Evolutionary conservation across 495 filamentous ascomycete species (phyloP).

Genomic region (Rusavskia elegans): DNA sequence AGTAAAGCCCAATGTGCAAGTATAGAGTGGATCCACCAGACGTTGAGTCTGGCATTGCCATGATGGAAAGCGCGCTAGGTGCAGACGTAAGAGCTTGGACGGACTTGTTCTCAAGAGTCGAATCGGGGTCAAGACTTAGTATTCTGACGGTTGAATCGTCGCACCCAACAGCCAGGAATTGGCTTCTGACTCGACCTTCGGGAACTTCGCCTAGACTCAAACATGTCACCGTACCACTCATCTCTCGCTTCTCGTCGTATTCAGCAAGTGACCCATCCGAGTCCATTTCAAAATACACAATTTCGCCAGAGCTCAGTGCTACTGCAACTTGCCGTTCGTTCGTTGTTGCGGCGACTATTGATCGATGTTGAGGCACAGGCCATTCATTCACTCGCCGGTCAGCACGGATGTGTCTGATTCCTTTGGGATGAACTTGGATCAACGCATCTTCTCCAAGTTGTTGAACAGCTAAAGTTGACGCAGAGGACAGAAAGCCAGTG

Average conservation of each 20-base stretch:
- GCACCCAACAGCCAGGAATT: conserved; percentile 88
- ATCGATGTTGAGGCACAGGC: conserved; percentile 81
- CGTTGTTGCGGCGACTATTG: conserved; percentile 88
- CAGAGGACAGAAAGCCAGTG: conserved; percentile 74
- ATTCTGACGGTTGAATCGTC: conserved; percentile 93
- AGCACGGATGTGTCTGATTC: conserved; percentile 75
- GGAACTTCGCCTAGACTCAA: conserved; percentile 89
- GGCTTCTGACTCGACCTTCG: conserved; percentile 68
- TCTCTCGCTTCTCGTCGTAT: conserved; percentile 87
- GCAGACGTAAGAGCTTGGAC: conserved; percentile 85
- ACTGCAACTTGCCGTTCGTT: conserved; percentile 90
- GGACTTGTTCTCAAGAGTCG: conserved; percentile 78
- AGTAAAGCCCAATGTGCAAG: conserved; percentile 87
- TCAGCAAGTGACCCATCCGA: conserved; percentile 78
- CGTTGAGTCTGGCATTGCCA: conserved; percentile 84
- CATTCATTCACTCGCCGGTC: conserved; percentile 82
- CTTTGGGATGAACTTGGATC: conserved; percentile 87
- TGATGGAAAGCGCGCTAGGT: conserved; percentile 80
- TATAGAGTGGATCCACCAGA: conserved; percentile 67
- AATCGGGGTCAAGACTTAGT: conserved; percentile 75
- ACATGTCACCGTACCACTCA: conserved; percentile 90
- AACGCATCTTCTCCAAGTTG: conserved; percentile 87
- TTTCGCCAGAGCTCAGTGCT: conserved; percentile 85
- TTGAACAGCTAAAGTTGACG: conserved; percentile 80
- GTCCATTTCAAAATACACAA: conserved; percentile 97